Base-by-base conservation (phyloP, 1,139 yeast species). In the Saccharomycopsis crataegensis region DNA sequence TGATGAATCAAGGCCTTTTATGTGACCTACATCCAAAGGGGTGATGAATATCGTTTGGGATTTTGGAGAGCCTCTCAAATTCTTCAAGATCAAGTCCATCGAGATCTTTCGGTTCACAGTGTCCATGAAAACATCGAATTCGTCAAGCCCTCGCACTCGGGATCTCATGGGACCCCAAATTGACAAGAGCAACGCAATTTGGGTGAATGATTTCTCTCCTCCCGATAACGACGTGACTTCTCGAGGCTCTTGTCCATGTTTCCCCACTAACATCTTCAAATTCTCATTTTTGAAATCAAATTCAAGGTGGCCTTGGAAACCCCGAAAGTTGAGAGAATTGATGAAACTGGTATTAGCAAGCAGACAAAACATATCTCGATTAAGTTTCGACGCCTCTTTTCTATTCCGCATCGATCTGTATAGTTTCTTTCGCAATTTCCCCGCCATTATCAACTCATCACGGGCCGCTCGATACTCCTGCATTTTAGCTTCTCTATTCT, bases 121-220 rank as follows among this genome's bases (percentile, higher is more conserved):
- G 67, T 94, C 99, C 99, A 94, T 93, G 63, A 85, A 94, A 36
- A 94, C 99, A 70, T 94, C 99, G 67, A 93, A 94, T 67, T 94
- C 99, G 69, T 94, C 99, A 57, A 94, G 71, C 0, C 97, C 98
- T 57, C 96, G 77, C 22, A 94, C 78, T 57, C 85, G 79, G 0
- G 96, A 83, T 56, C 85, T 82, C 96, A 93, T 90, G 32, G 89
- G 84, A 59, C 82, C 82, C 99, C 99, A 94, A 46, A 95, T 86
- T 0, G 98, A 86, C 57, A 91, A 74, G 51, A 94, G 71, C 56
- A 94, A 75, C 0, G 98, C 88, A 59, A 93, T 83, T 65, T 94
- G 99, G 0, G 96, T 82, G 66, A 86, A 93, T 1, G 97, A 89
- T 66, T 91, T 91, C 65, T 94, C 99, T 46, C 99, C 99, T 41